A percentile compares a stretch with the other conserved stretches of the same genome.
Evolutionary conservation across 805 yeast species (phyloP).

Genomic region (Metschnikowia lachancei): DNA sequence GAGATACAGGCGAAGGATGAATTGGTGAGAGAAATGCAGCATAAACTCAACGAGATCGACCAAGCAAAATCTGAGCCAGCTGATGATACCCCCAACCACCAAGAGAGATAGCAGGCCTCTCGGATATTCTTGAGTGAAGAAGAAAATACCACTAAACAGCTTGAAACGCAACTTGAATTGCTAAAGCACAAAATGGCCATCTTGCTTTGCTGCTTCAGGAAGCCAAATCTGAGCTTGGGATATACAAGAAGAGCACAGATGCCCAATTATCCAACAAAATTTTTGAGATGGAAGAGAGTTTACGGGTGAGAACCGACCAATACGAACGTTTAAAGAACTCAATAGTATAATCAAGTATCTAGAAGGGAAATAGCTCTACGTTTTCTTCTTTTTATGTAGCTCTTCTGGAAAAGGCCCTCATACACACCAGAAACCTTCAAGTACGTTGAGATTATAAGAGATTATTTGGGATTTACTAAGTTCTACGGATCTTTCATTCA

Average conservation of each 20-base stretch:
- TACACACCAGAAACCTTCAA: too few relatives aligned
- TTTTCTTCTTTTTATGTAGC: too few relatives aligned
- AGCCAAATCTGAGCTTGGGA: slow-evolving; percentile 12
- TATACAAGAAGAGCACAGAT: slow-evolving; percentile 22
- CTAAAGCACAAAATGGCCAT: slow-evolving; percentile 2
- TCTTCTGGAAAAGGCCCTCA: too few relatives aligned
- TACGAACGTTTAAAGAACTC: slow-evolving; percentile 38
- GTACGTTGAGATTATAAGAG: too few relatives aligned
- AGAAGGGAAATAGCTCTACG: too few relatives aligned
- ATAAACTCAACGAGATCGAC: not conserved
- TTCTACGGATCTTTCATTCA: too few relatives aligned
- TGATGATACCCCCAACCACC: not conserved
- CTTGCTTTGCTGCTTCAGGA: slow-evolving; percentile 6
- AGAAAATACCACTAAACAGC: not conserved
- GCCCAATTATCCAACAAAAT: slow-evolving; percentile 24
- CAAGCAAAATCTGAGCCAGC: not conserved
- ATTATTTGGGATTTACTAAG: too few relatives aligned
- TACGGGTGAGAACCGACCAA: slow-evolving; percentile 24
- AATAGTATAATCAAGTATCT: too few relatives aligned
- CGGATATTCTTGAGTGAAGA: not conserved
- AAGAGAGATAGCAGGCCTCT: not conserved
- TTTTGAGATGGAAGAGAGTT: slow-evolving; percentile 28
- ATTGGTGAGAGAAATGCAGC: slow-evolving; percentile 1
- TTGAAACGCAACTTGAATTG: not conserved
- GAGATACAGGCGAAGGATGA: slow-evolving; percentile 12